A percentile compares a stretch with the other conserved stretches of the same genome.
These are phyloP conservation scores for Trichosporon inkin DNA, from an alignment of 1,284 basidiomycete genomes.

Conservation along the genomic window DNA sequence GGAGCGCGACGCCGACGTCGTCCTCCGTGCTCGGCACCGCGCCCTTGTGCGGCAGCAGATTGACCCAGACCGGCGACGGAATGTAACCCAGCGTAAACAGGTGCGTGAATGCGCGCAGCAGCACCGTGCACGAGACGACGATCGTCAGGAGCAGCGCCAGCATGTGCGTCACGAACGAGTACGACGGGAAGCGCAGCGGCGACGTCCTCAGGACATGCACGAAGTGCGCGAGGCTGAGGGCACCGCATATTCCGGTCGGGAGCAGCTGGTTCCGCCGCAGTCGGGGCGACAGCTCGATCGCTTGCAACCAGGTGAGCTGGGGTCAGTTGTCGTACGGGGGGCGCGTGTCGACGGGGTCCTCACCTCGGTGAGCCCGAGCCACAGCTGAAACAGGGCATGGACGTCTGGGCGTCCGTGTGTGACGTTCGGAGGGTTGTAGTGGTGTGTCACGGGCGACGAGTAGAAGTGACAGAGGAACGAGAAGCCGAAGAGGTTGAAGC, in stretches of 20 bases:
- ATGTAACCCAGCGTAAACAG: conserved; percentile 49
- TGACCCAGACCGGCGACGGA: conserved; percentile 36
- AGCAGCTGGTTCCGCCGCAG: conserved; percentile 38
- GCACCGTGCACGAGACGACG: conserved; percentile 42
- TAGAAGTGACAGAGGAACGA: conserved; percentile 48
- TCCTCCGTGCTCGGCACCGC: conserved; percentile 40
- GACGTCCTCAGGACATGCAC: conserved; percentile 36
- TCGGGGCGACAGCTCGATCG: conserved; percentile 35
- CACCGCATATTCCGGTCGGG: conserved; percentile 46
- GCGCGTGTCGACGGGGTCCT: not conserved
- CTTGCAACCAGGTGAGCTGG: conserved; percentile 46
- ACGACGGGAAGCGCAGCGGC: conserved; percentile 45
- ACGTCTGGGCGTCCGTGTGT: conserved; percentile 41
- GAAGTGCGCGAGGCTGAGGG: conserved; percentile 43
- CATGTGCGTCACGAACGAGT: conserved; percentile 47
- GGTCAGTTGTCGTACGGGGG: conserved; percentile 6
- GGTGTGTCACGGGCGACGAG: conserved; percentile 47
- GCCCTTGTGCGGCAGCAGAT: conserved; percentile 44
- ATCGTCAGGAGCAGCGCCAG: conserved; percentile 42
- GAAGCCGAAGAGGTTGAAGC: conserved; percentile 49
- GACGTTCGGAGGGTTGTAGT: conserved; percentile 29
- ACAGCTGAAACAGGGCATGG: conserved; percentile 46
- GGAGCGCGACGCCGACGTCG: conserved; percentile 45
- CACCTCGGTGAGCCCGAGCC: conserved; percentile 47
- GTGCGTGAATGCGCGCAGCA: conserved; percentile 41